Evolutionary conservation across 768 basidiomycete species (phyloP).

Genomic region (Xanthoconium purpureum): DNA sequence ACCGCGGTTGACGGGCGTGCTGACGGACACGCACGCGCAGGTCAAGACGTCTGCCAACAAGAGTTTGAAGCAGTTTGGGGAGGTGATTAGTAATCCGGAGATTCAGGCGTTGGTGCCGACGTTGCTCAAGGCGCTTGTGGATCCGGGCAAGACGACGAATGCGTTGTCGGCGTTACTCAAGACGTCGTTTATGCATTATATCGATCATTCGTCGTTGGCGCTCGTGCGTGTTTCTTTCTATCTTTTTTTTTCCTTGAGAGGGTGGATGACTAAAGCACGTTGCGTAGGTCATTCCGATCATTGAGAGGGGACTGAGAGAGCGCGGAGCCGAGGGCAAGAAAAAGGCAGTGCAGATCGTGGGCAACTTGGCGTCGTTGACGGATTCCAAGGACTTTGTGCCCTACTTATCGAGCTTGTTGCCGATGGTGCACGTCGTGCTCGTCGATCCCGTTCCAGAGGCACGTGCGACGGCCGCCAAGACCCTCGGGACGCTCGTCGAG

Average conservation of each 20-base stretch:
- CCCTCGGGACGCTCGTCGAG: constrained; percentile 94
- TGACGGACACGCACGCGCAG: constrained; percentile 97
- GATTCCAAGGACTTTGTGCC: constrained; percentile 93
- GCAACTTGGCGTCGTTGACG: constrained; percentile 90
- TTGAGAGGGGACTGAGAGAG: constrained; percentile 90
- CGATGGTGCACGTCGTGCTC: constrained; percentile 87
- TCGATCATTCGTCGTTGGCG: constrained; percentile 94
- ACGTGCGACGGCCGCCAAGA: constrained; percentile 94
- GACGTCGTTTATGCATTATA: constrained; percentile 96
- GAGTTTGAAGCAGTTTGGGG: constrained; percentile 95
- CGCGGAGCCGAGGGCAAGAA: constrained; percentile 92
- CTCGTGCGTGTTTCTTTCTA: constrained; percentile 49
- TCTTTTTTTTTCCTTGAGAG: background rate
- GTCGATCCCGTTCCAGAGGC: constrained; percentile 98
- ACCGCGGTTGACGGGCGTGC: constrained; percentile 88
- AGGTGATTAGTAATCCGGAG: constrained; percentile 97
- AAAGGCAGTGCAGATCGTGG: constrained; percentile 94
- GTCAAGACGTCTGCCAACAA: constrained; percentile 91
- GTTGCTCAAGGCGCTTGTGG: constrained; percentile 91
- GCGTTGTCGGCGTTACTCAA: constrained; percentile 85
- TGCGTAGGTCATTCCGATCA: constrained; percentile 82
- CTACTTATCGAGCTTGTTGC: constrained; percentile 84
- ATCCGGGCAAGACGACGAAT: constrained; percentile 85
- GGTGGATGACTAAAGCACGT: background rate
- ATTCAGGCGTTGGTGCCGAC: constrained; percentile 87